Conservation (phyloP, 768 basidiomycete species). For the Amanita thiersii region DNA sequence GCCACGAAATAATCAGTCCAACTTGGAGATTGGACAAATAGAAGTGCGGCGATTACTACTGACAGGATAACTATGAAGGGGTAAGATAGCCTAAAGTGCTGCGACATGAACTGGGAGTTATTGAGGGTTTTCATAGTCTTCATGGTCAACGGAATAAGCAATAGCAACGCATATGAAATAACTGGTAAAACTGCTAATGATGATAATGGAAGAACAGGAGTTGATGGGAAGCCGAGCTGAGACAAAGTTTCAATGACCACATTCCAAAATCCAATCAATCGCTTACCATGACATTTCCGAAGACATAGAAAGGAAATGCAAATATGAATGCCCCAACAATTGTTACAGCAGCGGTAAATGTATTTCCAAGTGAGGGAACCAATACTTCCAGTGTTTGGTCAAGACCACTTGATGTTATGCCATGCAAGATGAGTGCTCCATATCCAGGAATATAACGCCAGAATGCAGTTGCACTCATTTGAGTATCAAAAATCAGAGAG, state of each 20-base stretch:
- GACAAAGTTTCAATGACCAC: constrained; percentile 8
- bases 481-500: constrained; percentile 51
- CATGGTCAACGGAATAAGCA: constrained; percentile 44
- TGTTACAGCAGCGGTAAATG: constrained; percentile 46
- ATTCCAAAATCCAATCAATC: not conserved
- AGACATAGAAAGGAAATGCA: constrained; percentile 55
- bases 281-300: constrained; percentile 52
- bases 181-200: constrained; percentile 55
- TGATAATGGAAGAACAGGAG: constrained; percentile 46
- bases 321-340: constrained; percentile 57
- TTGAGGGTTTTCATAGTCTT: constrained; percentile 34
- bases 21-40: constrained; percentile 52
- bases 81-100: constrained; percentile 53
- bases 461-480: constrained; percentile 28
- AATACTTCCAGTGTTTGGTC: constrained; percentile 56
- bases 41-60: constrained; percentile 47
- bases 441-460: constrained; percentile 54
- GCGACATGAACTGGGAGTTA: constrained; percentile 42
- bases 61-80: constrained; percentile 40
- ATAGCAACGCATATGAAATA: constrained; percentile 54
- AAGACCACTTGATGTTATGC: constrained; percentile 48
- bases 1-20: constrained; percentile 56
- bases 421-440: constrained; percentile 53
- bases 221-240: constrained; percentile 43
- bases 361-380: constrained; percentile 47